Conservation (phyloP, 179 eudicot species). For the Silene vulgaris region DNA sequence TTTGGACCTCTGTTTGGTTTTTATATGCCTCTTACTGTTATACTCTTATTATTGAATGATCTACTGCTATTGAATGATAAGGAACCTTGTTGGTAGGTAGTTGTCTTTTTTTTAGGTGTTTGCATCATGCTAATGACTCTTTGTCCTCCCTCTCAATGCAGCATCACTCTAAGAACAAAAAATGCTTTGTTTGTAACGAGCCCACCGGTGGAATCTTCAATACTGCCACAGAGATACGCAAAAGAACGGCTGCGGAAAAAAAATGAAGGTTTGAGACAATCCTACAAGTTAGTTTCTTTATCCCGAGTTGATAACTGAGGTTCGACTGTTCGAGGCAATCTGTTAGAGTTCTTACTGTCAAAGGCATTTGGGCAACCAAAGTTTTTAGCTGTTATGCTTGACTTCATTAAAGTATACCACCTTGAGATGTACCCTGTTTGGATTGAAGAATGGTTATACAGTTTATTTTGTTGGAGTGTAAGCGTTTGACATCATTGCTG, state of each 20-base stretch:
- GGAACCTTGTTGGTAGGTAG: neutral
- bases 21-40: too few species aligned
- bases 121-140: neutral
- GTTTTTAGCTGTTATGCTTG: neutral
- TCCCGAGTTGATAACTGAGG: neutral
- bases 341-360: neutral
- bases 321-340: constrained; percentile 7
- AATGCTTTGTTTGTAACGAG: constrained; percentile 80
- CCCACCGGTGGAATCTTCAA: constrained; percentile 76
- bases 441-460: neutral
- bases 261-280: constrained; percentile 29
- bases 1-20: neutral
- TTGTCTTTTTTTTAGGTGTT: neutral
- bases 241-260: constrained; percentile 52
- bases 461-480: neutral
- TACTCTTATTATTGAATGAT: neutral
- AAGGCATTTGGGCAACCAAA: neutral
- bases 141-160: constrained; percentile 31
- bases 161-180: constrained; percentile 78
- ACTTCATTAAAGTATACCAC: neutral
- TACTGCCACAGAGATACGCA: constrained; percentile 69
- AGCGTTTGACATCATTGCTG: neutral
- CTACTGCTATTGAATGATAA: neutral
- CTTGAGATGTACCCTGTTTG: neutral
- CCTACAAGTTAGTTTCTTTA: neutral